These are phyloP conservation scores for Isatis tinctoria DNA, from an alignment of 345 rosid genomes.

Conservation along the genomic window DNA sequence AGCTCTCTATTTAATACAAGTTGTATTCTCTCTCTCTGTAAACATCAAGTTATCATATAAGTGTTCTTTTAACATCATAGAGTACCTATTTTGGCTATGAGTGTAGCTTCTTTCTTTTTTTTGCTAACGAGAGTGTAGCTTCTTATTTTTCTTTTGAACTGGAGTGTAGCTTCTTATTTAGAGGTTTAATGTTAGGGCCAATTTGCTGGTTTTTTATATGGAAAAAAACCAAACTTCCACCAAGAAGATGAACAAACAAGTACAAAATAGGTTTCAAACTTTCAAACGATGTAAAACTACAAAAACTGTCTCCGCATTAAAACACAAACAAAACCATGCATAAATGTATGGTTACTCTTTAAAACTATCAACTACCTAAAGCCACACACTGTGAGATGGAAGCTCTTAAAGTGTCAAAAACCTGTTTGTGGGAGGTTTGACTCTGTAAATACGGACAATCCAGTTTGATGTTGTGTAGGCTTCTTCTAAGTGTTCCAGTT, in stretches of 20 bases:
- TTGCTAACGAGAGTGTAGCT: too few species aligned
- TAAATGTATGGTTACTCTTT: constrained; percentile 13
- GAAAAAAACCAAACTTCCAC: not conserved
- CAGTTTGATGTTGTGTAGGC: constrained; percentile 97
- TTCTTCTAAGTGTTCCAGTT: constrained; percentile 91
- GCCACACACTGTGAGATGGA: not conserved
- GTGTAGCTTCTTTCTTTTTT: too few species aligned
- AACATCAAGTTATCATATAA: too few species aligned
- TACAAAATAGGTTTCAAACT: constrained; percentile 17
- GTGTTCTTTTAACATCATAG: too few species aligned
- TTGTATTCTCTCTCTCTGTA: too few species aligned
- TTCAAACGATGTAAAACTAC: not conserved
- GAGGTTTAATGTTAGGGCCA: too few species aligned
- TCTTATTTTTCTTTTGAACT: not conserved
- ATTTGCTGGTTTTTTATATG: not conserved
- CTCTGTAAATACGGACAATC: constrained; percentile 96
- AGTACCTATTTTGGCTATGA: too few species aligned
- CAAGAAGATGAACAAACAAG: not conserved
- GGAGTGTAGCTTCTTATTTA: too few species aligned
- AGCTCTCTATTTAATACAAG: too few species aligned
- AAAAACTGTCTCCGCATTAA: not conserved
- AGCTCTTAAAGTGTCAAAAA: constrained; percentile 46
- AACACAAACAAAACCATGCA: not conserved
- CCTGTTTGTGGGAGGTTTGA: constrained; percentile 92
- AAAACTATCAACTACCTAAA: constrained; percentile 28